phyloP scores from a whole-genome alignment of 108 stramenopile species.

The Hondaea fermentalgiana region DNA sequence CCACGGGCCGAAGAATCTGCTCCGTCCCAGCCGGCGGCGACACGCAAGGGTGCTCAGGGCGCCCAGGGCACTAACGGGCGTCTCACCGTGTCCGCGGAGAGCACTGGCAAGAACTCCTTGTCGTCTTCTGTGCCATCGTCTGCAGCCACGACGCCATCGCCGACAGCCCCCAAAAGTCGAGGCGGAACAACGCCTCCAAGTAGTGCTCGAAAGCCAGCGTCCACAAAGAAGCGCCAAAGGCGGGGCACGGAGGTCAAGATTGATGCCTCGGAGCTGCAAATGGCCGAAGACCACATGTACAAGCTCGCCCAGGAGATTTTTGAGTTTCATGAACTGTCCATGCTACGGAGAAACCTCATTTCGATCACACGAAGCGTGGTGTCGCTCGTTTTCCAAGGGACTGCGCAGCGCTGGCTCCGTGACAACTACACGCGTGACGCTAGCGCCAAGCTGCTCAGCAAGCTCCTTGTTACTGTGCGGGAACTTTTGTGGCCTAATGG shows the following conservation, averaged over 20 bases:
- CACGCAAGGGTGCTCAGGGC: too few relatives aligned
- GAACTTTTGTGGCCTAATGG: not conserved
- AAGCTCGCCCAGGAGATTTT: slow-evolving; percentile 17
- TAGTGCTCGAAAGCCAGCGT: not conserved
- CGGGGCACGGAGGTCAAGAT: not conserved
- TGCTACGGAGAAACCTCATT: not conserved
- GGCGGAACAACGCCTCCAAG: not conserved
- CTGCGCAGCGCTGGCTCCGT: not conserved
- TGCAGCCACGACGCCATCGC: not conserved
- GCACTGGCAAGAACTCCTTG: too few relatives aligned
- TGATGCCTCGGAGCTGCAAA: not conserved
- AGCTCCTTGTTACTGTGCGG: not conserved
- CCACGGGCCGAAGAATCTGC: not conserved
- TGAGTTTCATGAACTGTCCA: not conserved
- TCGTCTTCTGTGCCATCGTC: not conserved
- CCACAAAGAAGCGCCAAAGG: not conserved
- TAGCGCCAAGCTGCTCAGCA: not conserved
- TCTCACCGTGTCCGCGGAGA: too few relatives aligned
- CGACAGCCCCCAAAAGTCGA: too few relatives aligned
- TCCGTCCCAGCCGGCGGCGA: too few relatives aligned
- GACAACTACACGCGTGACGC: not conserved
- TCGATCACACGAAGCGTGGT: not conserved
- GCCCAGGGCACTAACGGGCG: too few relatives aligned
- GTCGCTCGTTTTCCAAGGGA: not conserved
- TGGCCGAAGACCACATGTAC: not conserved